Percentiles rank a stretch among this genome's conserved stretches.
Evolutionary conservation across 495 filamentous ascomycete genomes (phyloP).

Genomic region (Xylaria cubensis): DNA sequence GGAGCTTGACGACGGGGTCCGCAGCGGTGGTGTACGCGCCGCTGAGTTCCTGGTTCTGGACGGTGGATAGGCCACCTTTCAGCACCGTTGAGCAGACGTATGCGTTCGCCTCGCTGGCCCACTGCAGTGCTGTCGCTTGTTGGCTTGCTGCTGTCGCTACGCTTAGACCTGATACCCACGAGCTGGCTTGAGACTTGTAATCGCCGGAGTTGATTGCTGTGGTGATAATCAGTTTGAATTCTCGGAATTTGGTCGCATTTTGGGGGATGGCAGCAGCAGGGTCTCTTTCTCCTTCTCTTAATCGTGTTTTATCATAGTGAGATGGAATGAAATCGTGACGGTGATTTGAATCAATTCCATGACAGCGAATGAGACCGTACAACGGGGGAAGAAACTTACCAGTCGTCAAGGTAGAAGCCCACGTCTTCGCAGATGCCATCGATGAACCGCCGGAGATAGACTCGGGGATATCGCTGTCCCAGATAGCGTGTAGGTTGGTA

Average conservation of each 20-base stretch:
- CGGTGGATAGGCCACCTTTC: slow-evolving; percentile 52
- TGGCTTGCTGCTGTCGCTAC: slow-evolving; percentile 43
- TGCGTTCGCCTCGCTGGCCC: slow-evolving; percentile 65
- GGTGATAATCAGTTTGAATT: slow-evolving; percentile 19
- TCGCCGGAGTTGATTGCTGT: slow-evolving; percentile 54
- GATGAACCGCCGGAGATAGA: slow-evolving; percentile 57
- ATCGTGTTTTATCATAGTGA: too few species aligned
- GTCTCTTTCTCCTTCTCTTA: background rate
- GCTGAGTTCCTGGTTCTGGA: slow-evolving; percentile 57
- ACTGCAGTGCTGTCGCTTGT: slow-evolving; percentile 50
- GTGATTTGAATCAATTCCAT: background rate
- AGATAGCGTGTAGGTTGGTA: slow-evolving; percentile 68
- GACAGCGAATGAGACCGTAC: background rate
- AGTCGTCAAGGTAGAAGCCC: slow-evolving; percentile 45
- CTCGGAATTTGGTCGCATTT: background rate
- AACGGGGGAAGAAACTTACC: slow-evolving; percentile 17
- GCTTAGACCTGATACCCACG: slow-evolving; percentile 58
- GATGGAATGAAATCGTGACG: background rate
- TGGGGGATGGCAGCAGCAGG: background rate
- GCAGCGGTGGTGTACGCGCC: slow-evolving; percentile 60
- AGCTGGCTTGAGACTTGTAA: slow-evolving; percentile 51
- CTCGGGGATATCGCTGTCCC: slow-evolving; percentile 71
- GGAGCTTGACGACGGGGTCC: slow-evolving; percentile 60
- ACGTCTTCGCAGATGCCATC: slow-evolving; percentile 44
- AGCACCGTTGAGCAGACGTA: slow-evolving; percentile 64